These are phyloP conservation scores for Trametes maxima DNA, from an alignment of 768 basidiomycete species.

Conservation along the genomic window DNA sequence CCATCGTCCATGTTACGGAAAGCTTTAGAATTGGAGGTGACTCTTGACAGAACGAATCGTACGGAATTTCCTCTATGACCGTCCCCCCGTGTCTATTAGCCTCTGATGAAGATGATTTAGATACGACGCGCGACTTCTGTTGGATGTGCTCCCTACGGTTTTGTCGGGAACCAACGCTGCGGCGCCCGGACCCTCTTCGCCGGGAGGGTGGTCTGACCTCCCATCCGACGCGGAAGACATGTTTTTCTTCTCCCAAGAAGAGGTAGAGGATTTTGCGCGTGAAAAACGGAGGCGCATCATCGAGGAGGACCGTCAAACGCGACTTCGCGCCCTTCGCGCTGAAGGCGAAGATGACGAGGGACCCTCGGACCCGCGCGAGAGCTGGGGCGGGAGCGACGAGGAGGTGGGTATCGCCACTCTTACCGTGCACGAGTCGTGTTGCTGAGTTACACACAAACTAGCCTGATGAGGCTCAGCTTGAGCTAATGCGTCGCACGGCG, in stretches of 20 bases:
- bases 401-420: constrained; percentile 49
- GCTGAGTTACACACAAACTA: constrained; percentile 25
- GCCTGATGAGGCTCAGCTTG: constrained; percentile 61
- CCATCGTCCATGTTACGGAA: not conserved
- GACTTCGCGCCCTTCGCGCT: constrained; percentile 57
- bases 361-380: constrained; percentile 40
- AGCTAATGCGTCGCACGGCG: constrained; percentile 78
- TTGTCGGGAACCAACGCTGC: constrained; percentile 14
- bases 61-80: constrained; percentile 18
- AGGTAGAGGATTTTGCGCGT: constrained; percentile 64
- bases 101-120: constrained; percentile 42
- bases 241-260: constrained; percentile 73
- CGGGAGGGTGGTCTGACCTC: constrained; percentile 79
- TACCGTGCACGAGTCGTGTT: not conserved
- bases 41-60: constrained; percentile 22
- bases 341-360: constrained; percentile 43
- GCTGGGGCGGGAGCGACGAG: constrained; percentile 72
- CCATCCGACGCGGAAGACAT: constrained; percentile 86
- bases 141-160: constrained; percentile 49
- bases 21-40: not conserved
- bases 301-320: constrained; percentile 60
- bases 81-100: not conserved
- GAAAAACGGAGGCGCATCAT: constrained; percentile 68
- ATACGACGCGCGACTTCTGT: constrained; percentile 78
- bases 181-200: constrained; percentile 40